Evolutionary conservation across 345 rosid species (phyloP).

Genomic region (Aegle marmelos): DNA sequence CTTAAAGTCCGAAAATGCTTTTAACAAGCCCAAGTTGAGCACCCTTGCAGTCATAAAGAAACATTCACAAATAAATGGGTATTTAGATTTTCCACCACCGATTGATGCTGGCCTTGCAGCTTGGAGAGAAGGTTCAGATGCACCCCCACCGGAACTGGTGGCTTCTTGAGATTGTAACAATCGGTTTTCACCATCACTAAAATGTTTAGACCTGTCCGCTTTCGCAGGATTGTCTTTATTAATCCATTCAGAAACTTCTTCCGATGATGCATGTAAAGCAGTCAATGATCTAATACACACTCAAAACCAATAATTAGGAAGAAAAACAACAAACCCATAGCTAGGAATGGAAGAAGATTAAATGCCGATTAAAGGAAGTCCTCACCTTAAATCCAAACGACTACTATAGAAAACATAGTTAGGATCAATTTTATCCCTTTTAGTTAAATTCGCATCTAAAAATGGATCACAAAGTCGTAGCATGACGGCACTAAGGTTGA

Average conservation of each 20-base stretch:
- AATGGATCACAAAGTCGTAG: conserved; percentile 92
- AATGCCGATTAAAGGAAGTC: conserved; percentile 1
- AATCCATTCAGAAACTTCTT: conserved; percentile 85
- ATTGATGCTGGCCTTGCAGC: conserved; percentile 36
- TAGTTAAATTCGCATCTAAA: conserved; percentile 71
- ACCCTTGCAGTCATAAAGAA: conserved; percentile 99
- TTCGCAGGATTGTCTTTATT: conserved; percentile 42
- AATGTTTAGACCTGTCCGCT: conserved; percentile 25
- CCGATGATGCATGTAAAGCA: conserved; percentile 87
- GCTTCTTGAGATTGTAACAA: conserved; percentile 75
- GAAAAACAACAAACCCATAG: conserved; percentile 9
- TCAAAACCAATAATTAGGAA: conserved; percentile 20
- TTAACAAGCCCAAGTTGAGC: conserved; percentile 88
- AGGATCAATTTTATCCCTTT: conserved; percentile 86
- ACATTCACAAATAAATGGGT: conserved; percentile 85
- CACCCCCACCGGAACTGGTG: conserved; percentile 56
- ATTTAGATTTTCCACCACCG: conserved; percentile 39
- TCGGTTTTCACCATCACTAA: conserved; percentile 45
- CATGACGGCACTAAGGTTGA: conserved; percentile 94
- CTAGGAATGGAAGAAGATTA: neutral
- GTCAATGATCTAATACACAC: conserved; percentile 61
- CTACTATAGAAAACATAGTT: conserved; percentile 63
- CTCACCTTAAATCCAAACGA: conserved; percentile 82
- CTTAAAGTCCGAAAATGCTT: conserved; percentile 96
- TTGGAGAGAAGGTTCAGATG: conserved; percentile 24